A percentile compares a stretch with the other conserved stretches of the same genome.
Evolutionary conservation across 139 green algal genomes (phyloP).

Genomic region (Zygnema circumcarinatum): DNA sequence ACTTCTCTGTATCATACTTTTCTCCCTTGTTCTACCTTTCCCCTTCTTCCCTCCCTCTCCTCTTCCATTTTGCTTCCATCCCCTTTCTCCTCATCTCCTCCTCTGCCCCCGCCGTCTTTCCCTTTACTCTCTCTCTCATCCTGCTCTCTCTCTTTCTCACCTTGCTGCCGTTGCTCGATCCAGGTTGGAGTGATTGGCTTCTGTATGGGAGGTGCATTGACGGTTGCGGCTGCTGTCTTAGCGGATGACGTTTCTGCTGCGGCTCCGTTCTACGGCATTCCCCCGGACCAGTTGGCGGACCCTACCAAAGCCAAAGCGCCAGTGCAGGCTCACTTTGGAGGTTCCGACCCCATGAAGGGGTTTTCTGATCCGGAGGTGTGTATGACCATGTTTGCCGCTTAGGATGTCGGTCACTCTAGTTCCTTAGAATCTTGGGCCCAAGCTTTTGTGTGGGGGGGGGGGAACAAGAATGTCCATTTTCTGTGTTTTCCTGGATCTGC

Average conservation of each 20-base stretch:
- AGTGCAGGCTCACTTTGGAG: slow-evolving; percentile 65
- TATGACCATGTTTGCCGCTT: not conserved
- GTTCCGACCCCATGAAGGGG: slow-evolving; percentile 57
- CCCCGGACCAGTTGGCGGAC: slow-evolving; percentile 31
- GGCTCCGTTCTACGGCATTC: slow-evolving; percentile 62
- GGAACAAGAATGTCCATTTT: too few relatives aligned
- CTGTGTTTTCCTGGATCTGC: too few relatives aligned
- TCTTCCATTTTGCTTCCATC: not conserved
- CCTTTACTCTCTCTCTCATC: too few relatives aligned
- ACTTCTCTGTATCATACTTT: slow-evolving; percentile 28
- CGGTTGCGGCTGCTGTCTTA: slow-evolving; percentile 23
- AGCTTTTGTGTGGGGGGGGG: too few relatives aligned
- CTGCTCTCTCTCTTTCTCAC: too few relatives aligned
- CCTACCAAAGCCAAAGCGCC: slow-evolving; percentile 51
- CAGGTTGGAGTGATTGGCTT: slow-evolving; percentile 62
- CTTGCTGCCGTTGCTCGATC: too few relatives aligned
- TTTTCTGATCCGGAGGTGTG: slow-evolving; percentile 58
- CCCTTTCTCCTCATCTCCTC: slow-evolving; percentile 1
- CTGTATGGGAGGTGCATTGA: slow-evolving; percentile 65
- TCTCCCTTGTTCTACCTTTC: slow-evolving; percentile 9
- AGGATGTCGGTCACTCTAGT: too few relatives aligned
- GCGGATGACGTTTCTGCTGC: slow-evolving; percentile 30
- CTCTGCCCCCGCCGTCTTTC: too few relatives aligned
- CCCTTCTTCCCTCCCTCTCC: not conserved
- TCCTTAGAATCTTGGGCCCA: too few relatives aligned